Percentiles rank a stretch among this genome's conserved stretches.
These are phyloP conservation scores for Phanerodontia chrysosporium DNA, from an alignment of 768 basidiomycete genomes.

Conservation along the genomic window DNA sequence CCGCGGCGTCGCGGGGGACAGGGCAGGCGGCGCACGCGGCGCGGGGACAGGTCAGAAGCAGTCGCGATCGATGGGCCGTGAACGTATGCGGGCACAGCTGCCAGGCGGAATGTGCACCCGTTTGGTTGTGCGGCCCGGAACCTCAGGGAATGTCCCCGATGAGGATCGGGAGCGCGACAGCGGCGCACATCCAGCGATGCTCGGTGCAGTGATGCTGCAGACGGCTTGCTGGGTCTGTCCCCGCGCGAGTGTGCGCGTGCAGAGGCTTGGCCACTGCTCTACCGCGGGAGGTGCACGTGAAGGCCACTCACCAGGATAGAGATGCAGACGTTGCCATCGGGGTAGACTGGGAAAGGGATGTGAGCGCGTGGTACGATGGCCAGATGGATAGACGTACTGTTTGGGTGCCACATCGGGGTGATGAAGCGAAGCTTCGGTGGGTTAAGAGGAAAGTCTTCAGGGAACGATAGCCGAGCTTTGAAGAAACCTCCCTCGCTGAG, in stretches of 20 bases:
- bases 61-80: slow-evolving; percentile 2
- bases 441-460: slow-evolving; percentile 81
- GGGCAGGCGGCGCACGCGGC: too few species aligned
- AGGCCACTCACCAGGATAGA: slow-evolving; percentile 60
- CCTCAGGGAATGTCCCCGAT: background rate
- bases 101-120: background rate
- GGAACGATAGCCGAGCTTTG: slow-evolving; percentile 87
- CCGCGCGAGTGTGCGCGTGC: too few species aligned
- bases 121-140: background rate
- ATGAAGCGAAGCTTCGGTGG: slow-evolving; percentile 97
- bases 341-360: slow-evolving; percentile 60
- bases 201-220: too few species aligned
- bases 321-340: slow-evolving; percentile 91
- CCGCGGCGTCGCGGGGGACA: too few species aligned
- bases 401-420: slow-evolving; percentile 97
- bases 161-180: too few species aligned
- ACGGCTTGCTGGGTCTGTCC: too few species aligned
- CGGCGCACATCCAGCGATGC: too few species aligned
- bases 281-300: background rate
- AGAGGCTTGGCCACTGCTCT: background rate
- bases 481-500: slow-evolving; percentile 92
- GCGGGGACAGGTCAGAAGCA: too few species aligned
- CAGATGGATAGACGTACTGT: slow-evolving; percentile 53
- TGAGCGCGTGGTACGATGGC: slow-evolving; percentile 6
- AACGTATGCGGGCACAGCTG: slow-evolving; percentile 4